Evolutionary conservation across 208 protist genomes (phyloP), one percentile per base, ranked within the genome.

Genomic region (Tetramitus jugosus): DNA sequence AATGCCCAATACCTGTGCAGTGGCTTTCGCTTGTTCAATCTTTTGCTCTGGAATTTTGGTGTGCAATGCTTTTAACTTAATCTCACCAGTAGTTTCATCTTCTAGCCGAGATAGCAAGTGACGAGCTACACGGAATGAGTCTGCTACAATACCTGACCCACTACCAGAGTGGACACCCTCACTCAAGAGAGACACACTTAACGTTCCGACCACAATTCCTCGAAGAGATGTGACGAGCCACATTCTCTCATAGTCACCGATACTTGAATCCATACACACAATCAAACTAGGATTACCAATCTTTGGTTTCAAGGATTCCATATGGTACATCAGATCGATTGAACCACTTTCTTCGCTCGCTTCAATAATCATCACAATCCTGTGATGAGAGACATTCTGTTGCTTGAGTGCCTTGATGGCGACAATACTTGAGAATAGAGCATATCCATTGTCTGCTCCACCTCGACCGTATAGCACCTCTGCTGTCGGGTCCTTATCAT

Each of bases 151-250:
- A 69, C 95, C 95, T 61, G 90, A 91, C 33, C 86, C 88, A 14
- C 92, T 52, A 61, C 95, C 95, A 65, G 85, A 92, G 86, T 97
- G 94, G 79, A 94, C 90, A 61, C 92, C 88, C 83, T 96, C 89
- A 23, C 60, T 88, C 65, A 95, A 80, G 8, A 90, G 87, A 61
- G 87, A 77, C 7, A 97, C 91, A 0, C 77, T 84, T 26, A 98
- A 86, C 39, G 86, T 80, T 53, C 94, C 94, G 60, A 77, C 86
- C 1, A 86, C 76, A 8, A 96, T 80, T 49, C 95, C 95, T 69
- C 95, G 89, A 43, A 98, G 85, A 13, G 91, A 94, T 14, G 90
- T 93, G 60, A 92, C 97, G 37, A 96, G 85, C 93, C 93, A 98
- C 45, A 97, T 65, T 80, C 94, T 87, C 26, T 95, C 87, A 79